Conservation (phyloP, 2,329 filamentous ascomycete genomes). For the Colletotrichum melonis region DNA sequence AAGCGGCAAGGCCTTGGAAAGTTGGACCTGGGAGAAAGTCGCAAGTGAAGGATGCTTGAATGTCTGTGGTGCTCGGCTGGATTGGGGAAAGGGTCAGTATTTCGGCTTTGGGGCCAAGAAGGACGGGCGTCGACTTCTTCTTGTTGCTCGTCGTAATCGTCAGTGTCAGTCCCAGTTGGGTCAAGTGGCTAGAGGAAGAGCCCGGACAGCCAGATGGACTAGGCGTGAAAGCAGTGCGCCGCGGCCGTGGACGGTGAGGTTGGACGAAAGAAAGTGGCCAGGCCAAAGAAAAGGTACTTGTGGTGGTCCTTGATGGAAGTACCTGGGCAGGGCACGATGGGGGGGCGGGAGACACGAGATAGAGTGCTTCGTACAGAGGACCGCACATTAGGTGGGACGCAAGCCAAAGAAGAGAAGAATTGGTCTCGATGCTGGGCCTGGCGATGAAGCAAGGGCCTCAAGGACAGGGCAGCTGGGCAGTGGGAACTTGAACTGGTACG, state of each 20-base stretch:
- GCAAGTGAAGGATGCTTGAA: slow-evolving; percentile 15
- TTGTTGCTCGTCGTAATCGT: slow-evolving; percentile 4
- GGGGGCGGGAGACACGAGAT: not conserved
- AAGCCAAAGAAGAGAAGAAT: not conserved
- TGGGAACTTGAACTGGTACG: not conserved
- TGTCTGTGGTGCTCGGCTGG: slow-evolving; percentile 17
- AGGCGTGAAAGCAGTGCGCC: slow-evolving; percentile 9
- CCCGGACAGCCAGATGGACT: slow-evolving; percentile 18
- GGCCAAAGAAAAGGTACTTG: not conserved
- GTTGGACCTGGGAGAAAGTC: not conserved
- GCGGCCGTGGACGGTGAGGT: slow-evolving; percentile 11
- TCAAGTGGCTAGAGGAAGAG: slow-evolving; percentile 22
- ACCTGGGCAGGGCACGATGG: not conserved
- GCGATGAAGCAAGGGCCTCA: not conserved
- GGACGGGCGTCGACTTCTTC: slow-evolving; percentile 6
- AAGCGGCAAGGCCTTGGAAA: not conserved
- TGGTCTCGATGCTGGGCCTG: not conserved
- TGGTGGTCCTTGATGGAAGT: not conserved
- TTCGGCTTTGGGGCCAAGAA: slow-evolving; percentile 24
- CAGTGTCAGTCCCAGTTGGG: slow-evolving; percentile 24
- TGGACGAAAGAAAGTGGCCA: not conserved
- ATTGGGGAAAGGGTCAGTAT: slow-evolving; percentile 26
- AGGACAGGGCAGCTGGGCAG: not conserved
- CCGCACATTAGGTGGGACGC: not conserved
- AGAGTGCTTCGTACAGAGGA: not conserved